Evolutionary conservation across 495 filamentous ascomycete species (phyloP).

Genomic region (Polyplosphaeria fusca): DNA sequence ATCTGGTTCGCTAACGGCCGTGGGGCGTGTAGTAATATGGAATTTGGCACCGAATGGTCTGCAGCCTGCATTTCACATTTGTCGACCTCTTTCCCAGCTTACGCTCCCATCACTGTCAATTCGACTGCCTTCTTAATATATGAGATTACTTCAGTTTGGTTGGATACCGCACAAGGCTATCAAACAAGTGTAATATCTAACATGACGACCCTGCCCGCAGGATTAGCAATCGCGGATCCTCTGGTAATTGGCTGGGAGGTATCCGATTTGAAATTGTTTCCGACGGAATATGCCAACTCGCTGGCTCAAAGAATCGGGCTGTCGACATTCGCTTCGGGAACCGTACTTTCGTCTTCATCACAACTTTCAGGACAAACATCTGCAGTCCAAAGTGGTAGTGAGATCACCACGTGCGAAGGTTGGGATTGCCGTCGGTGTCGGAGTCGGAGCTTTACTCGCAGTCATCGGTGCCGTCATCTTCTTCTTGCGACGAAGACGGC

Average conservation of each 20-base stretch:
- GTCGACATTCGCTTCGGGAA: too few species aligned
- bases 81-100: neutral
- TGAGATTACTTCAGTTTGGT: neutral
- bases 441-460: too few species aligned
- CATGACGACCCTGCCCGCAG: neutral
- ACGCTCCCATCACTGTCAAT: neutral
- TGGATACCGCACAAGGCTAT: neutral
- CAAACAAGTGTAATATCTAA: neutral
- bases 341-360: too few species aligned
- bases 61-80: neutral
- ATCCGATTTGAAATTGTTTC: neutral
- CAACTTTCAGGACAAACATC: too few species aligned
- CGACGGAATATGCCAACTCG: neutral
- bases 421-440: too few species aligned
- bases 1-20: neutral
- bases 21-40: too few species aligned
- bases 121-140: neutral
- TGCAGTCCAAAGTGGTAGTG: too few species aligned
- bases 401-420: too few species aligned
- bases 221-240: neutral
- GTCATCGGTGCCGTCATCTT: too few species aligned
- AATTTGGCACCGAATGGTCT: neutral
- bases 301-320: neutral
- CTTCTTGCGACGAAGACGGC: too few species aligned
- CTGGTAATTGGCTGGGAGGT: neutral